Evolutionary conservation across 495 filamentous ascomycete genomes (phyloP).

Genomic region (Podospora pseudopauciseta): DNA sequence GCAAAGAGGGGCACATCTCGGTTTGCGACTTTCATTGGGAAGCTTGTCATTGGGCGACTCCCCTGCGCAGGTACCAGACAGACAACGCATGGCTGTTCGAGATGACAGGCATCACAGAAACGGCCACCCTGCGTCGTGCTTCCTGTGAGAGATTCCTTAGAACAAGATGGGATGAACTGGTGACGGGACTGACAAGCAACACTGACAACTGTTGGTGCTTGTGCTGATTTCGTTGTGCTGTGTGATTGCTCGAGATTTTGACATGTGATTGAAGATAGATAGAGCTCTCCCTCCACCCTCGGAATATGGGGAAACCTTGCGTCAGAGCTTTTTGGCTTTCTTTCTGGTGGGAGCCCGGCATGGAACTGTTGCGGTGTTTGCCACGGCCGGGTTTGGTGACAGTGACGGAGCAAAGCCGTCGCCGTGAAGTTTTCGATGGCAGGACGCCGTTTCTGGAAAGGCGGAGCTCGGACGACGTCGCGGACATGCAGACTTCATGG

Average conservation of each 20-base stretch:
- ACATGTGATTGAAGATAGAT: not conserved
- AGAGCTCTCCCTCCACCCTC: not conserved
- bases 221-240: not conserved
- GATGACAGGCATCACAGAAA: not conserved
- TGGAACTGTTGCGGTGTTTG: not conserved
- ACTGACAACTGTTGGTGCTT: no score
- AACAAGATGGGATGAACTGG: not conserved
- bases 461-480: not conserved
- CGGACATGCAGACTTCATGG: slow-evolving; percentile 7
- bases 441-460: not conserved
- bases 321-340: not conserved
- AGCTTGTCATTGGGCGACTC: not conserved
- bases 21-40: not conserved
- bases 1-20: not conserved
- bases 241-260: not conserved
- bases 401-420: not conserved
- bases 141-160: not conserved
- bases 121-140: not conserved
- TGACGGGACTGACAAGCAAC: no score
- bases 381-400: not conserved
- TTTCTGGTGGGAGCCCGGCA: not conserved
- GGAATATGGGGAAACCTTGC: slow-evolving; percentile 4
- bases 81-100: not conserved
- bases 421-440: not conserved
- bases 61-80: not conserved